A percentile compares a stretch with the other conserved stretches of the same genome.
These are phyloP conservation scores for Tylopilus plumbeoviolaceoides DNA, from an alignment of 768 basidiomycete genomes.

Conservation along the genomic window DNA sequence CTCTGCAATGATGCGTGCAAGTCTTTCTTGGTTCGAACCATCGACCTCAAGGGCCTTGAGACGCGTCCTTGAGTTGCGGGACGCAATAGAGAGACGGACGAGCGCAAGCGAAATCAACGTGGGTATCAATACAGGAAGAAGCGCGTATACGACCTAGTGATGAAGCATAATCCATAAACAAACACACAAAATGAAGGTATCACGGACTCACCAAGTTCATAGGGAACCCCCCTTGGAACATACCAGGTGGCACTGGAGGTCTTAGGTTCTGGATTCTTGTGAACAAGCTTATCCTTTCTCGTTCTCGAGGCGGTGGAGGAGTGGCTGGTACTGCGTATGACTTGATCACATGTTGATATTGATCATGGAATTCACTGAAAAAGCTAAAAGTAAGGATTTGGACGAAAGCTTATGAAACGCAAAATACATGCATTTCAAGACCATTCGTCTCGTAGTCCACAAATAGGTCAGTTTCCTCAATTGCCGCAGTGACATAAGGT, in stretches of 20 bases:
- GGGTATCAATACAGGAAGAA: slow-evolving; percentile 67
- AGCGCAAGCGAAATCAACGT: slow-evolving; percentile 50
- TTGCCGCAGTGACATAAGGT: slow-evolving; percentile 75
- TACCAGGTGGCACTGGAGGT: slow-evolving; percentile 56
- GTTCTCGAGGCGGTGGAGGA: slow-evolving; percentile 43
- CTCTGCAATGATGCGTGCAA: slow-evolving; percentile 52
- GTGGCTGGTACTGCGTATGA: slow-evolving; percentile 44
- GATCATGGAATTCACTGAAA: slow-evolving; percentile 50
- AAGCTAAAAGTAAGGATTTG: neutral
- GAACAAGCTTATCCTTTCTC: slow-evolving; percentile 40
- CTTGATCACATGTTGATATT: slow-evolving; percentile 55
- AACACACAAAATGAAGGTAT: neutral
- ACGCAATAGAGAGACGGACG: slow-evolving; percentile 52
- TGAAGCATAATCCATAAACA: slow-evolving; percentile 1
- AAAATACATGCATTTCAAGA: slow-evolving; percentile 50
- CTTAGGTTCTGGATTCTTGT: slow-evolving; percentile 34
- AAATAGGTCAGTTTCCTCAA: slow-evolving; percentile 68
- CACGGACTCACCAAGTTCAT: slow-evolving; percentile 57
- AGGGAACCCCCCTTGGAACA: slow-evolving; percentile 58
- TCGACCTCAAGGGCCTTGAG: slow-evolving; percentile 63
- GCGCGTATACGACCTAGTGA: slow-evolving; percentile 46
- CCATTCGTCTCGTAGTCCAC: slow-evolving; percentile 50
- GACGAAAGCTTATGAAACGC: slow-evolving; percentile 1
- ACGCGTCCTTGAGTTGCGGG: slow-evolving; percentile 58
- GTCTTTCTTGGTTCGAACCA: slow-evolving; percentile 41